phyloP scores from a whole-genome alignment of 2,329 filamentous ascomycete species.

The Aspergillus niger region DNA sequence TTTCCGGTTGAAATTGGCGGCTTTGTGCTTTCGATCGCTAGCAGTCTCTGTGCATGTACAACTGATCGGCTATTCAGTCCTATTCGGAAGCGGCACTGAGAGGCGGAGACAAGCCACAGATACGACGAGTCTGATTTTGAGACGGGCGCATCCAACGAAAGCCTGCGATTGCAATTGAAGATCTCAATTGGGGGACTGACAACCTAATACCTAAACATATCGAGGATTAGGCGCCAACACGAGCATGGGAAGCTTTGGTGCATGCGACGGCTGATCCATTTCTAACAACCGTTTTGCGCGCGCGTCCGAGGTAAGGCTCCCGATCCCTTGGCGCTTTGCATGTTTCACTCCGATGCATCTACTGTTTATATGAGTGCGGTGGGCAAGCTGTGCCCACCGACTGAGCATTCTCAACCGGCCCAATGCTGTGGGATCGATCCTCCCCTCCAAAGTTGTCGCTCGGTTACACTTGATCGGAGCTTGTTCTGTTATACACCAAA shows the following conservation, averaged over 20 bases:
- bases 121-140: neutral
- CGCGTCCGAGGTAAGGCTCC: conserved; percentile 32
- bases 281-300: conserved; percentile 28
- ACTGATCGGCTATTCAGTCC: neutral
- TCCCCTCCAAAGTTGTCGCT: neutral
- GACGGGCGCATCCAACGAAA: neutral
- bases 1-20: conserved; percentile 13
- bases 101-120: neutral
- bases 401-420: neutral
- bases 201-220: conserved; percentile 12
- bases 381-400: neutral
- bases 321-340: conserved; percentile 15
- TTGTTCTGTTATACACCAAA: conserved; percentile 1
- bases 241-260: conserved; percentile 32
- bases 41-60: neutral
- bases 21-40: conserved; percentile 12
- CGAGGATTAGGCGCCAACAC: conserved; percentile 26
- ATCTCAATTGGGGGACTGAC: conserved; percentile 8
- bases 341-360: conserved; percentile 15
- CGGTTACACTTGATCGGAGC: neutral
- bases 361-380: neutral
- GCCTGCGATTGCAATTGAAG: neutral
- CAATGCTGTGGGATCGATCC: neutral
- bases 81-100: neutral
- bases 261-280: conserved; percentile 24